phyloP scores from a whole-genome alignment of 345 rosid species.

The Citrus glauca region DNA sequence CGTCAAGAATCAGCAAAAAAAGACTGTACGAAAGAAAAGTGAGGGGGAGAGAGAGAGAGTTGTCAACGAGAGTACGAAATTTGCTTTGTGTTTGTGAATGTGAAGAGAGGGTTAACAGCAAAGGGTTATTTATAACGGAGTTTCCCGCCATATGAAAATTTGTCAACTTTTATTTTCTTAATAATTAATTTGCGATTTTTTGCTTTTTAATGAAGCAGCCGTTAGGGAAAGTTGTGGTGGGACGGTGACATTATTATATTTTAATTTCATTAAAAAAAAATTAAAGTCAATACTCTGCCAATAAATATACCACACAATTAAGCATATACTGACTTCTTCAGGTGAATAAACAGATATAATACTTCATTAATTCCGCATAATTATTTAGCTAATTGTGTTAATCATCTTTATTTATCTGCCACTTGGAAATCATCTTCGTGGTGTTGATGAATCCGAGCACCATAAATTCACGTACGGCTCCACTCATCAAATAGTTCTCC shows the following conservation, averaged over 20 bases:
- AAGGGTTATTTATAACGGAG: conserved; percentile 28
- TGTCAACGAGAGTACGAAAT: not conserved
- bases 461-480: not conserved
- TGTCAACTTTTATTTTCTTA: conserved; percentile 12
- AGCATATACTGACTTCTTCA: not conserved
- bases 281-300: conserved; percentile 21
- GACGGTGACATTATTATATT: conserved; percentile 30
- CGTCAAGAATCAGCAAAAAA: not conserved
- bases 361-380: not conserved
- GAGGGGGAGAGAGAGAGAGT: not conserved
- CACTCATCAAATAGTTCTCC: not conserved
- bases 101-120: not conserved
- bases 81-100: not conserved
- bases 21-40: not conserved
- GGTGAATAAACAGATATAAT: not conserved
- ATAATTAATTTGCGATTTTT: not conserved
- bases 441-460: too few species aligned
- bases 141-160: conserved; percentile 17
- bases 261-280: not conserved
- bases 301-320: conserved; percentile 15
- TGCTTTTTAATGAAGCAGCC: conserved; percentile 2
- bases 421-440: not conserved
- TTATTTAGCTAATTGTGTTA: not conserved
- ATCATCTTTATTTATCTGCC: not conserved
- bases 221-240: conserved; percentile 15